These are phyloP conservation scores for Oryza brachyantha DNA, from an alignment of 176 grass and related monocot genomes.

Conservation along the genomic window DNA sequence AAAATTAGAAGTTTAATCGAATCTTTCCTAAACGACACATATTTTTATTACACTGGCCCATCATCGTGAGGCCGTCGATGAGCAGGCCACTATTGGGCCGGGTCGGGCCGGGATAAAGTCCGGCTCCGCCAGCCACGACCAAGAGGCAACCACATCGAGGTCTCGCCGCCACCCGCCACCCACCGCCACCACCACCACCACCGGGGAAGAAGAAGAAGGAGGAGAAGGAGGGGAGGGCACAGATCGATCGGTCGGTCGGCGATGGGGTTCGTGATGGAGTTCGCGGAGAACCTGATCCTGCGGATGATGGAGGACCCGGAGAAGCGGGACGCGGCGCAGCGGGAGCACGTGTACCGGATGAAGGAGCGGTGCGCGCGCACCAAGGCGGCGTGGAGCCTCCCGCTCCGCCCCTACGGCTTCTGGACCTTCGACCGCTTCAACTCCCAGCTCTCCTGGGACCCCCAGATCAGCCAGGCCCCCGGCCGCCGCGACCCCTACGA, in stretches of 20 bases:
- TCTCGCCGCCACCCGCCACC: no score
- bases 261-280: slow-evolving; percentile 98
- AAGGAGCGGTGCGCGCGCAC: slow-evolving; percentile 78
- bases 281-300: slow-evolving; percentile 94
- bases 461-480: slow-evolving; percentile 76
- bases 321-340: slow-evolving; percentile 66
- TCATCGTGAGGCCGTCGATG: no score
- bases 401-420: slow-evolving; percentile 88
- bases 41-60: no score
- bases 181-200: no score
- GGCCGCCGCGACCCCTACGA: slow-evolving; percentile 98
- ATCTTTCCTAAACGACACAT: no score
- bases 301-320: slow-evolving; percentile 90
- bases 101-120: no score
- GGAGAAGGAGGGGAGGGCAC: no score
- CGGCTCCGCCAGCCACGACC: no score
- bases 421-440: slow-evolving; percentile 98
- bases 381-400: slow-evolving; percentile 83
- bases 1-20: no score
- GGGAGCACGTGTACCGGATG: slow-evolving; percentile 79
- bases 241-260: neutral
- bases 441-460: slow-evolving; percentile 69
- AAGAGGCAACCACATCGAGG: no score
- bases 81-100: no score
- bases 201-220: neutral